Evolutionary conservation across 2,329 filamentous ascomycete species (phyloP).

Genomic region (Hymenoscyphus albidus): DNA sequence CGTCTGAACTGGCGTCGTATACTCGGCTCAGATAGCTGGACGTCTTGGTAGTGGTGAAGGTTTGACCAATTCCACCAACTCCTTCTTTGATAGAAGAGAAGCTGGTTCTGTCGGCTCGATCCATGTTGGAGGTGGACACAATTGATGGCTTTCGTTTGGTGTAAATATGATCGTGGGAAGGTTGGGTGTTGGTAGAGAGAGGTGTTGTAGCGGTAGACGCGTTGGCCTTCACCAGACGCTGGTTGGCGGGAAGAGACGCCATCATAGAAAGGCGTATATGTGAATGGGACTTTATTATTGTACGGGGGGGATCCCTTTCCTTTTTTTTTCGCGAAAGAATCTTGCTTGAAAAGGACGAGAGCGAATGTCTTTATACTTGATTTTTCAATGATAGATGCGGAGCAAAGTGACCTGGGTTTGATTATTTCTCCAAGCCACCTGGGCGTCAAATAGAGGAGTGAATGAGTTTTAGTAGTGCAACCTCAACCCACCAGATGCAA

Average conservation of each 20-base stretch:
- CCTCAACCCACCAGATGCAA: neutral
- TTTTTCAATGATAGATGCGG: neutral
- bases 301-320: neutral
- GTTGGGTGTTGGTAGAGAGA: slow-evolving; percentile 3
- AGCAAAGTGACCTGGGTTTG: neutral
- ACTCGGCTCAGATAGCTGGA: slow-evolving; percentile 47
- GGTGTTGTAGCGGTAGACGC: neutral
- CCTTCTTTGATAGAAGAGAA: slow-evolving; percentile 35
- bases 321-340: neutral
- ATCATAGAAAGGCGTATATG: slow-evolving; percentile 1
- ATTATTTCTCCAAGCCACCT: neutral
- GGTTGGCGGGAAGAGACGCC: slow-evolving; percentile 7
- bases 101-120: slow-evolving; percentile 31
- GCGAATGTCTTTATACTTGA: neutral
- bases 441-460: neutral
- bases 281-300: slow-evolving; percentile 5
- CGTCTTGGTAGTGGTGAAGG: slow-evolving; percentile 61
- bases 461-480: neutral
- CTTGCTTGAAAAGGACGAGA: neutral
- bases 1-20: slow-evolving; percentile 35
- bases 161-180: slow-evolving; percentile 8
- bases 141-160: slow-evolving; percentile 6
- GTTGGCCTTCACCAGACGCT: slow-evolving; percentile 3
- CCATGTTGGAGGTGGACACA: slow-evolving; percentile 16
- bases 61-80: slow-evolving; percentile 47